These are phyloP conservation scores for Candolleomyces aberdarensis DNA, from an alignment of 768 basidiomycete genomes.

Conservation along the genomic window DNA sequence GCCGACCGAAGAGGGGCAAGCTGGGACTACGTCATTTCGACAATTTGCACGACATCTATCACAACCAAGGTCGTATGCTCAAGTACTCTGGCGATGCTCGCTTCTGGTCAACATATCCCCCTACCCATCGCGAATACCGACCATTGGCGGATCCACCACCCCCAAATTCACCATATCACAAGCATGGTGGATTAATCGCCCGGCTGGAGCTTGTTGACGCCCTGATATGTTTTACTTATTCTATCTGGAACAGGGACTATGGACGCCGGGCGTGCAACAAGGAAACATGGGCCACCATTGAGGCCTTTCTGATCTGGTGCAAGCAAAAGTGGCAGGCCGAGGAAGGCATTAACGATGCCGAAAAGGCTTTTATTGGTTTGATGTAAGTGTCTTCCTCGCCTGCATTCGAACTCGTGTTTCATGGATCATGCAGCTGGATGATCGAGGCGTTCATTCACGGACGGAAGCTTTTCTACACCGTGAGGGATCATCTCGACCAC, in stretches of 20 bases:
- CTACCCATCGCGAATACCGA: constrained; percentile 60
- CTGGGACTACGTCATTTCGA: constrained; percentile 48
- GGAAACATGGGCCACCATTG: constrained; percentile 66
- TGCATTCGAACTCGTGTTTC: constrained; percentile 27
- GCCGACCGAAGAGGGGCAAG: constrained; percentile 64
- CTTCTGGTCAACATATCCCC: constrained; percentile 70
- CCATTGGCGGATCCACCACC: constrained; percentile 63
- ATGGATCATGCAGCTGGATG: constrained; percentile 56
- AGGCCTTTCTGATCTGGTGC: constrained; percentile 69
- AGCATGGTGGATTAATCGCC: constrained; percentile 70
- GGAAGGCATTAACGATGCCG: constrained; percentile 47
- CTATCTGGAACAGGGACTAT: constrained; percentile 78
- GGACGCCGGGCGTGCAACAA: constrained; percentile 50
- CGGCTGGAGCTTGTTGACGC: constrained; percentile 80
- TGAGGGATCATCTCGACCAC: constrained; percentile 32
- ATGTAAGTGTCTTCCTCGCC: constrained; percentile 54
- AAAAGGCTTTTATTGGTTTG: constrained; percentile 71
- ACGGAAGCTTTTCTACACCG: constrained; percentile 32
- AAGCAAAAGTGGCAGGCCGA: constrained; percentile 64
- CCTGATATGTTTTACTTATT: constrained; percentile 79
- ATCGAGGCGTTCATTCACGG: constrained; percentile 71
- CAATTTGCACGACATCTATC: constrained; percentile 65
- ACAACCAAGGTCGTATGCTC: constrained; percentile 65
- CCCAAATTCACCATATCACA: constrained; percentile 68
- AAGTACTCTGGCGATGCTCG: constrained; percentile 84